phyloP scores from a whole-genome alignment of 768 basidiomycete genomes.

The Lactarius hengduanensis region DNA sequence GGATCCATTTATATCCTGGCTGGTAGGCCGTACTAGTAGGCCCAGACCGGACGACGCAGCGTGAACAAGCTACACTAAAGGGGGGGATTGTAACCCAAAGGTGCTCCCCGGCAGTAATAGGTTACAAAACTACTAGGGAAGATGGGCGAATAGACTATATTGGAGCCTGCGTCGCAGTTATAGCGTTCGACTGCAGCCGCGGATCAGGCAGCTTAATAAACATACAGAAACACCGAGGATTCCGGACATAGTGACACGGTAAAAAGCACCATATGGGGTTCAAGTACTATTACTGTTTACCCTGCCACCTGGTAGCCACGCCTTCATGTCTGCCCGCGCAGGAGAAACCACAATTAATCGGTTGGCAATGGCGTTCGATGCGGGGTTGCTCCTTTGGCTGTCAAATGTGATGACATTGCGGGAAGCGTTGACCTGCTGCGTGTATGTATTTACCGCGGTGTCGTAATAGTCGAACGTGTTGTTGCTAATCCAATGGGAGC shows the following conservation, averaged over 20 bases:
- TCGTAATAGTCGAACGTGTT: conserved; percentile 67
- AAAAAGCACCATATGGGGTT: not conserved
- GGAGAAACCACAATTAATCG: not conserved
- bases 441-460: conserved; percentile 32
- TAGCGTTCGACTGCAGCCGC: too few species aligned
- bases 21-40: too few species aligned
- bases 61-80: too few species aligned
- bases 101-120: too few species aligned
- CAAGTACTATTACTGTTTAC: too few species aligned
- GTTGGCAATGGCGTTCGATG: conserved; percentile 28
- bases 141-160: too few species aligned
- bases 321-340: conserved; percentile 25
- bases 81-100: too few species aligned
- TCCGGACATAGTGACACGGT: conserved; percentile 20
- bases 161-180: too few species aligned
- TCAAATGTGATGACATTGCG: conserved; percentile 63
- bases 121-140: too few species aligned
- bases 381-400: conserved; percentile 51
- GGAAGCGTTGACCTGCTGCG: conserved; percentile 56
- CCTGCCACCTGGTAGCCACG: conserved; percentile 42
- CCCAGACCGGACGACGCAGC: too few species aligned
- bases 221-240: not conserved
- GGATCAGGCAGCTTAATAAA: not conserved
- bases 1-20: too few species aligned
- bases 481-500: conserved; percentile 63